Evolutionary conservation across 2,329 filamentous ascomycete species (phyloP), one percentile per base, ranked within the genome.

Genomic region (Massarina eburnea): DNA sequence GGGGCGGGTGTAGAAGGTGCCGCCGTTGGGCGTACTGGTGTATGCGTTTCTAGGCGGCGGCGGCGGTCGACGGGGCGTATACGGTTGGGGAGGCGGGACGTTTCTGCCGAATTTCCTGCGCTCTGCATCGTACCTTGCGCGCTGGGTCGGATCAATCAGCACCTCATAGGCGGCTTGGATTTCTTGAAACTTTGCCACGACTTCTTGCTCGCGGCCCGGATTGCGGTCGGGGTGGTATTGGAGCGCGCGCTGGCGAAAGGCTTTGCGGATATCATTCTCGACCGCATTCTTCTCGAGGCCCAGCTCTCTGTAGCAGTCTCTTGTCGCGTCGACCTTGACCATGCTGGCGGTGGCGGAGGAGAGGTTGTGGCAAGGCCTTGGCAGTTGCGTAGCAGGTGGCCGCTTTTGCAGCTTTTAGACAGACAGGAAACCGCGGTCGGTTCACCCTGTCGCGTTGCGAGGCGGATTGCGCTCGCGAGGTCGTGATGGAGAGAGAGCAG

Each of bases 201-300:
- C 87, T 62, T 92, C 89, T 46, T 81, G 73, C 71, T 95, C 90
- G 62, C 82, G 83, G 41, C 91, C 91, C 9, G 86, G 89, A 63
- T 96, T 95, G 48, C 91, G 86, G 67, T 96, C 91, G 7, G 91
- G 91, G 63, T 96, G 91, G 62, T 88, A 95, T 68, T 88, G 88
- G 37, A 95, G 76, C 38, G 90, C 90, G 62, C 95, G 80, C 70
- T 90, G 91, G 57, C 87, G 82, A 71, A 91, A 96, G 61, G 91
- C 86, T 70, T 86, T 94, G 74, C 89, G 92, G 66, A 95, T 84
- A 32, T 94, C 89, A 22, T 84, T 81, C 34, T 83, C 73, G 55
- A 86, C 83, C 42, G 88, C 88, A 58, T 79, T 80, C 9, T 80
- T 74, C 2, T 82, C 71, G 45, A 96, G 73, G 54, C 89, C 88